Evolutionary conservation across 768 basidiomycete genomes (phyloP).

Genomic region (Pleurotus eryngii): DNA sequence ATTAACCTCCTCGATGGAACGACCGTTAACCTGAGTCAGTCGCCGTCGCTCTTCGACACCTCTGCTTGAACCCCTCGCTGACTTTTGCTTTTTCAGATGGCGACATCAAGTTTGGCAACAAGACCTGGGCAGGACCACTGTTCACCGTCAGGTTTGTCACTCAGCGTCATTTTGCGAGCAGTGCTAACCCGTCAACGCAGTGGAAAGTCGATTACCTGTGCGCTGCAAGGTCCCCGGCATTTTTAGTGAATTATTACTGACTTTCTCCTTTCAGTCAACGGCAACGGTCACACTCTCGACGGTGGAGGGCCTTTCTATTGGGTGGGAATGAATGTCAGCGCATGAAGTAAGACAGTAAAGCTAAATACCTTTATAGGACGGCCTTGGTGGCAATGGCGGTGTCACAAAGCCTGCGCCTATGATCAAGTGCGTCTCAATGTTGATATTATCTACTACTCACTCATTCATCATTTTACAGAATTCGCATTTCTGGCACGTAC

Average conservation of each 20-base stretch:
- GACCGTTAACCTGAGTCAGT: constrained; percentile 56
- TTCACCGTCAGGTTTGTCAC: constrained; percentile 44
- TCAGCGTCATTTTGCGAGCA: background rate
- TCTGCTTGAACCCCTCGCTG: background rate
- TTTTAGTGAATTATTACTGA: no score
- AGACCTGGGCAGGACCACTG: constrained; percentile 51
- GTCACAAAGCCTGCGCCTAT: constrained; percentile 38
- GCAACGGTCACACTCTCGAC: constrained; percentile 38
- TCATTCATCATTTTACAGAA: constrained; percentile 18
- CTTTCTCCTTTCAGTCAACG: constrained; percentile 28
- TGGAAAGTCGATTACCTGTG: constrained; percentile 47
- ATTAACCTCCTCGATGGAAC: constrained; percentile 45
- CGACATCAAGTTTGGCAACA: constrained; percentile 52
- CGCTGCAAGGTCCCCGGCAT: constrained; percentile 10
- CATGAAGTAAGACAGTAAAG: background rate
- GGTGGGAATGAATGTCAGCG: constrained; percentile 18
- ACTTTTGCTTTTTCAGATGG: constrained; percentile 37
- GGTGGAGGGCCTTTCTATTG: constrained; percentile 43
- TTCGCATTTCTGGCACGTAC: constrained; percentile 35
- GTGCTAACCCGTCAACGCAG: constrained; percentile 20
- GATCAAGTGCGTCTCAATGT: constrained; percentile 32
- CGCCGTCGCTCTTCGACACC: no score
- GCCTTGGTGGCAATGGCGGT: constrained; percentile 35
- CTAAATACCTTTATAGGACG: constrained; percentile 24
- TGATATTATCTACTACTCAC: background rate